Conservation (phyloP, 2,329 filamentous ascomycete species). For the Fusarium poae region DNA sequence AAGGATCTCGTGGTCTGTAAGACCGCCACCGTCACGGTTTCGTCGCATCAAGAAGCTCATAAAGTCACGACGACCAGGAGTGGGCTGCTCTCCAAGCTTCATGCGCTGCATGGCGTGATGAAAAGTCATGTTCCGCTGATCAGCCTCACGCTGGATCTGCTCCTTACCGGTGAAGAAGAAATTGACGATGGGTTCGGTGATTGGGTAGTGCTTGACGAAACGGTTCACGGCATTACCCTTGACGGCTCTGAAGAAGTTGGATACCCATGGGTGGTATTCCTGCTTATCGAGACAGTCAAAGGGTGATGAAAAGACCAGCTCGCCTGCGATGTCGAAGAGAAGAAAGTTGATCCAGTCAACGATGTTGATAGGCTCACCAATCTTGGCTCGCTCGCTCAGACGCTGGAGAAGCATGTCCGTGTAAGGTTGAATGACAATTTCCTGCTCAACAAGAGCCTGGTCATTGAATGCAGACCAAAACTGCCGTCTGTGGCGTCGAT, state of each 20-base stretch:
- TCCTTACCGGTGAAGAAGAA: not conserved
- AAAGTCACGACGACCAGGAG: constrained; percentile 1
- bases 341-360: constrained; percentile 8
- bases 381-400: not conserved
- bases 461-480: constrained; percentile 2
- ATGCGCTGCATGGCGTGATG: constrained; percentile 4
- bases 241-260: not conserved
- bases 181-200: not conserved
- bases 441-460: not conserved
- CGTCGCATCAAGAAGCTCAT: constrained; percentile 5
- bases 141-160: not conserved
- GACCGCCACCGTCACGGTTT: not conserved
- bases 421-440: not conserved
- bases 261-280: constrained; percentile 5
- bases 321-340: not conserved
- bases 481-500: not conserved
- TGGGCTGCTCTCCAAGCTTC: not conserved
- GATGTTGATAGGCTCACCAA: not conserved
- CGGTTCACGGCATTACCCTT: not conserved
- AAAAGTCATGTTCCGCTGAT: constrained; percentile 7
- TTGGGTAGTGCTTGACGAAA: not conserved
- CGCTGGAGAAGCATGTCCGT: constrained; percentile 1
- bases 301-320: not conserved
- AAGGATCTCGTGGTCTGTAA: not conserved
- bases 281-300: not conserved